Base-by-base conservation (phyloP, 352 stramenopile species). In the Blastocystis sp. region DNA sequence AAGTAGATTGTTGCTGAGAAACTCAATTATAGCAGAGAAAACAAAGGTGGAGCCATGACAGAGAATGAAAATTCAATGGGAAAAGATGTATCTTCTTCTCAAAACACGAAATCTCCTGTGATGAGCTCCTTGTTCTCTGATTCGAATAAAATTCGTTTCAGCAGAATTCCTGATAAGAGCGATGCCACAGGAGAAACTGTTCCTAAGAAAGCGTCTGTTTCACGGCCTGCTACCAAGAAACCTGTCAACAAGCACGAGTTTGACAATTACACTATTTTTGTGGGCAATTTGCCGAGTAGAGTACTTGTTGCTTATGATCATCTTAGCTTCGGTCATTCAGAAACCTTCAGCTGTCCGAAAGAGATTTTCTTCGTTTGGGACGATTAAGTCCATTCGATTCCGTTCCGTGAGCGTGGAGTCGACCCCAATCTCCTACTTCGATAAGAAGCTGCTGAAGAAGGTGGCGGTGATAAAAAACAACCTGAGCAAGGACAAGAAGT, bases 401-500 rank as follows among this genome's bases (percentile, higher is more conserved):
- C 63, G 78, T 16, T 76, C 53, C 3, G 30, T 89, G 7, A 45
- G 54, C 30, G 78, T 89, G 16, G 39, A 89, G 37, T 79, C 63
- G 20, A 68, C 78, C 5, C 43, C 43, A 5, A 62, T 89, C 20
- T 64, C 45, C 43, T 30, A 54, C 59, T 89, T 79, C 45, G 30
- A 89, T 39, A 76, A 89, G 47, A 89, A 89, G 43, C 53, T 89
- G 9, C 26, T 89, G 26, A 76, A 79, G 43, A 89, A 89, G 39
- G 78, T 24, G 53, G 26, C 63, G 54, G 26, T 89, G n/a, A 89
- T 89, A 62, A 39, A 76, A 30, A 89, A 76, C 30, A 89, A 89
- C 20, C 37, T 89, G 11, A 89, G 53, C 26, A 62, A 89, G 3
- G 78, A 89, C 9, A 89, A 62, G 34, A 89, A 89, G 78, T 89